These are phyloP conservation scores for Ogataea ganodermae DNA, from an alignment of 805 yeast species.

Conservation along the genomic window DNA sequence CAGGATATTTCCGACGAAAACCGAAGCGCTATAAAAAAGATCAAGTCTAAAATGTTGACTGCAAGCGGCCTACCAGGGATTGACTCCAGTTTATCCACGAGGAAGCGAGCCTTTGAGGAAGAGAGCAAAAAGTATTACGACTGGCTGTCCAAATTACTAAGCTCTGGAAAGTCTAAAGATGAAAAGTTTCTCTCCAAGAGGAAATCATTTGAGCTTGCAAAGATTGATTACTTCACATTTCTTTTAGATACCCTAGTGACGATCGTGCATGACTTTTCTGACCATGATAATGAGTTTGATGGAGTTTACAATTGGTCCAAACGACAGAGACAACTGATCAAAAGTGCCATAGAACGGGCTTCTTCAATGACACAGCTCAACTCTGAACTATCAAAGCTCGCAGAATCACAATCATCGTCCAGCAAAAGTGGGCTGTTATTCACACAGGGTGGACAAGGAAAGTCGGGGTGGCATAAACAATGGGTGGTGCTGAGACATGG, in stretches of 20 bases:
- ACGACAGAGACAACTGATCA: constrained; percentile 20
- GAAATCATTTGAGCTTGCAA: constrained; percentile 34
- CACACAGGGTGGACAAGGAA: constrained; percentile 59
- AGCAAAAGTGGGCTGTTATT: constrained; percentile 52
- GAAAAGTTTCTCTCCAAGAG: constrained; percentile 35
- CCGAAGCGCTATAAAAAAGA: constrained; percentile 16
- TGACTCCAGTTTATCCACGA: constrained; percentile 19
- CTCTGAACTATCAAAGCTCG: constrained; percentile 44
- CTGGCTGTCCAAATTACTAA: constrained; percentile 36
- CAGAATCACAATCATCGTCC: constrained; percentile 9
- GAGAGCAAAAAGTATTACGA: constrained; percentile 40
- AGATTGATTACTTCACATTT: constrained; percentile 33
- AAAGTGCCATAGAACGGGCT: constrained; percentile 23
- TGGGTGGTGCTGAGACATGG: constrained; percentile 81
- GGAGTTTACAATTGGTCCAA: constrained; percentile 15
- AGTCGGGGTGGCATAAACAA: constrained; percentile 83
- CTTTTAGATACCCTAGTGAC: constrained; percentile 31
- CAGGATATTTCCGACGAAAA: constrained; percentile 23
- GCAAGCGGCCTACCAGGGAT: constrained; percentile 16
- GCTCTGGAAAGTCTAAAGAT: constrained; percentile 37
- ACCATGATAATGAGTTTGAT: constrained; percentile 18
- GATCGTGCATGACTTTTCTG: constrained; percentile 18
- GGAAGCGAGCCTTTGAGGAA: constrained; percentile 36
- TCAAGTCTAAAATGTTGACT: constrained; percentile 16
- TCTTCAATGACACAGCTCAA: constrained; percentile 34